These are phyloP conservation scores for Paulownia fortunei DNA, from an alignment of 257 asterid genomes.

Conservation along the genomic window DNA sequence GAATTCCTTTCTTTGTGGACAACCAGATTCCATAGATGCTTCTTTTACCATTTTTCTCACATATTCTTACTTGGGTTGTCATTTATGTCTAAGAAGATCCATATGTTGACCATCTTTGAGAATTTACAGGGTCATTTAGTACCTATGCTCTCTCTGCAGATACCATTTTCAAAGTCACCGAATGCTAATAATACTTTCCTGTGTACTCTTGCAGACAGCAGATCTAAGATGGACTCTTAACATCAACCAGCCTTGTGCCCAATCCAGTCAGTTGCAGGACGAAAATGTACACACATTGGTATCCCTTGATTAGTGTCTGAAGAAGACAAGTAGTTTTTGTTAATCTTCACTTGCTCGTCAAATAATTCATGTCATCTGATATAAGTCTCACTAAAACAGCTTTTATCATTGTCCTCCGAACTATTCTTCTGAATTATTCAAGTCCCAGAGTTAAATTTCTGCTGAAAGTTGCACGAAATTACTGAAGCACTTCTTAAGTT, in stretches of 20 bases:
- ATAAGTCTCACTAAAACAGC: background rate
- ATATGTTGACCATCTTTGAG: too few relatives aligned
- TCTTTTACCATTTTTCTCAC: background rate
- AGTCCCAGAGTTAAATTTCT: background rate
- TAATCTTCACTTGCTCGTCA: background rate
- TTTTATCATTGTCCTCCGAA: background rate
- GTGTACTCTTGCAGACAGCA: background rate
- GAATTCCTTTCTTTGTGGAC: background rate
- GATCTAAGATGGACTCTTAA: background rate
- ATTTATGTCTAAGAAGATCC: background rate
- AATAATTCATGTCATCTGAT: too few relatives aligned
- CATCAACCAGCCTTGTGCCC: background rate
- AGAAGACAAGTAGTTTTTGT: background rate
- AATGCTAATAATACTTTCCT: background rate
- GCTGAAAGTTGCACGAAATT: background rate
- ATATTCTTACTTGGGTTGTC: background rate
- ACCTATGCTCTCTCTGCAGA: background rate
- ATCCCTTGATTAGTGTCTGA: background rate
- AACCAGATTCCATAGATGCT: background rate
- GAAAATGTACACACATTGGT: background rate
- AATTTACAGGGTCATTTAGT: too few relatives aligned
- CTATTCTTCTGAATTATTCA: too few relatives aligned
- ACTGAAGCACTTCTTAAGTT: background rate
- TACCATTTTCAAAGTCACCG: background rate
- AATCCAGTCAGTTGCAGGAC: background rate